Evolutionary conservation across 2,329 filamentous ascomycete species (phyloP).

Genomic region (Moelleriella libera): DNA sequence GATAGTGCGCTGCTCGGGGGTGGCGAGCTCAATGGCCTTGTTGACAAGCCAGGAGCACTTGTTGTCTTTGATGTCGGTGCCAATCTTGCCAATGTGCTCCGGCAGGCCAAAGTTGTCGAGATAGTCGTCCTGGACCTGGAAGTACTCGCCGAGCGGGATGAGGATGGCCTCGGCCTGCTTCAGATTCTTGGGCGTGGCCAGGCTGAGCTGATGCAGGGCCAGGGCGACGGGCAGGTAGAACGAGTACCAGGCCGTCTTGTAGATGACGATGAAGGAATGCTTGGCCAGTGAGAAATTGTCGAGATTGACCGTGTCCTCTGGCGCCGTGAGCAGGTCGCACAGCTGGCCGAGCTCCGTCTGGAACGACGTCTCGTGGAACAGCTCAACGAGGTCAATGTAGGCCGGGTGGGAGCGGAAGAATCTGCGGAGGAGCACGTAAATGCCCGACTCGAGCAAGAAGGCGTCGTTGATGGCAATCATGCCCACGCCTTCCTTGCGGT

Average conservation of each 20-base stretch:
- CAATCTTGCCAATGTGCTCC: constrained; percentile 91
- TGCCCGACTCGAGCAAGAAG: constrained; percentile 84
- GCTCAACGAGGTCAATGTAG: constrained; percentile 85
- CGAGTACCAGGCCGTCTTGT: constrained; percentile 98
- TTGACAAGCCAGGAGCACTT: constrained; percentile 99
- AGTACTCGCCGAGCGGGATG: constrained; percentile 96
- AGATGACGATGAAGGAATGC: constrained; percentile 97
- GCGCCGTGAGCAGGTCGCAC: constrained; percentile 88
- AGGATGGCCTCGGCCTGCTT: constrained; percentile 82
- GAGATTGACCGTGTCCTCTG: constrained; percentile 84
- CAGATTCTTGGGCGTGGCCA: constrained; percentile 79
- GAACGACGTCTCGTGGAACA: constrained; percentile 89
- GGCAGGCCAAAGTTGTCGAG: constrained; percentile 95
- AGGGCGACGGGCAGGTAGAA: constrained; percentile 97
- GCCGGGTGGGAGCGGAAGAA: constrained; percentile 77
- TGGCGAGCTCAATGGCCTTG: constrained; percentile 70
- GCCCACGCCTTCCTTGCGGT: constrained; percentile 75
- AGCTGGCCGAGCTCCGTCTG: constrained; percentile 94
- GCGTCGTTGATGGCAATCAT: constrained; percentile 98
- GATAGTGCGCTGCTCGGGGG: constrained; percentile 71
- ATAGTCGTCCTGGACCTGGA: constrained; percentile 98
- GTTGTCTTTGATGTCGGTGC: constrained; percentile 98
- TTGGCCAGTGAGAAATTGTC: constrained; percentile 92
- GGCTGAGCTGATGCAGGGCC: constrained; percentile 70
- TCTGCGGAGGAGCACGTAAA: constrained; percentile 87